phyloP scores from a whole-genome alignment of 1,139 yeast genomes.

The Sugiyamaella castrensis region DNA sequence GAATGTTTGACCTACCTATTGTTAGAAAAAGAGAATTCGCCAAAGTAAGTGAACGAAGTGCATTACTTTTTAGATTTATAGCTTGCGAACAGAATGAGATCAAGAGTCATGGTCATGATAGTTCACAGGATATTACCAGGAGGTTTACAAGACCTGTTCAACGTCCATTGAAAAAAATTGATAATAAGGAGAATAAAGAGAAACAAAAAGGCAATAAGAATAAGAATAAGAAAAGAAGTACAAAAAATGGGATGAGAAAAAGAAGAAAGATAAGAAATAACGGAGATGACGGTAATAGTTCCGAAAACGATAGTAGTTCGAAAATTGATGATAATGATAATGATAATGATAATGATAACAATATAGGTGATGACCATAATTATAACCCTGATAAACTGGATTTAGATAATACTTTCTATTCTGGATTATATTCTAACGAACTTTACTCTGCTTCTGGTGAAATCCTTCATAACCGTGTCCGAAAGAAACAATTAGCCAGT shows the following conservation, averaged over 20 bases:
- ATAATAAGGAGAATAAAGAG: neutral
- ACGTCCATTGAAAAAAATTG: neutral
- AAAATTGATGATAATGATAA: neutral
- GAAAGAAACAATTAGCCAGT: neutral
- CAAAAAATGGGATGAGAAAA: neutral
- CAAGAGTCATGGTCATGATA: neutral
- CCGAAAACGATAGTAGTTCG: slow-evolving; percentile 4
- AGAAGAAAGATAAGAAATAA: neutral
- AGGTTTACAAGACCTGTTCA: neutral
- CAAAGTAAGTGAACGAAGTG: neutral
- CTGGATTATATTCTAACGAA: slow-evolving; percentile 5
- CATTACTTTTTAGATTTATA: slow-evolving; percentile 3
- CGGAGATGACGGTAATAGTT: neutral
- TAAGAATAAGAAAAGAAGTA: neutral
- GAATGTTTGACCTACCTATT: slow-evolving; percentile 12
- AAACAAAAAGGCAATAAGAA: neutral
- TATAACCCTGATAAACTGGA: neutral
- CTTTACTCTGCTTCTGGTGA: slow-evolving; percentile 8
- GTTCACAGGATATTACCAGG: neutral
- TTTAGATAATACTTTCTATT: neutral
- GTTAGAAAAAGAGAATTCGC: neutral
- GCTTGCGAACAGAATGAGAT: slow-evolving; percentile 6
- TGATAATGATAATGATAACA: neutral
- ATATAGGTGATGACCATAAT: neutral
- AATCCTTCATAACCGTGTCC: slow-evolving; percentile 5